These are phyloP conservation scores for Erythrophleum fordii DNA, from an alignment of 306 rosid species.

Conservation along the genomic window DNA sequence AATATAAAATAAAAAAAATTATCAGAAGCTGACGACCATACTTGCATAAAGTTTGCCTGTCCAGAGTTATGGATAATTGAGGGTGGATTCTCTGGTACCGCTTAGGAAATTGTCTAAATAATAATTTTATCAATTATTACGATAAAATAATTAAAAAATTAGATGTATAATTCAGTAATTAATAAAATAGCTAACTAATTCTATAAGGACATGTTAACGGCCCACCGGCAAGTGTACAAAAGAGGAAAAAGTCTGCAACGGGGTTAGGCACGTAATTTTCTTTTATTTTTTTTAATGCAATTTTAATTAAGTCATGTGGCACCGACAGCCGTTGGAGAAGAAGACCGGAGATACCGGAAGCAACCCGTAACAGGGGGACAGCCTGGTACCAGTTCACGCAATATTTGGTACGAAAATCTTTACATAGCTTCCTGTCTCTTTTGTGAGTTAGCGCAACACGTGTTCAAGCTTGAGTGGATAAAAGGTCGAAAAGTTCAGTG, in stretches of 20 bases:
- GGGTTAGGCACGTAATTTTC: background rate
- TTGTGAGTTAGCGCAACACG: background rate
- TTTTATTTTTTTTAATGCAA: background rate
- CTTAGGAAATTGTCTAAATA: background rate
- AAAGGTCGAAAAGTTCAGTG: background rate
- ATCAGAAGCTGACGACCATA: background rate
- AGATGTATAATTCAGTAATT: background rate
- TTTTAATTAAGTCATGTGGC: conserved; percentile 37
- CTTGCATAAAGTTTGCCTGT: background rate
- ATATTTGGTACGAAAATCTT: background rate
- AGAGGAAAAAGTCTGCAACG: background rate
- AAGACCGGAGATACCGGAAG: conserved; percentile 38
- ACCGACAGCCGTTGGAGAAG: conserved; percentile 49
- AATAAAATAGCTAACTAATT: background rate
- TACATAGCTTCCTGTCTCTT: background rate
- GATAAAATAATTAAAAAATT: background rate
- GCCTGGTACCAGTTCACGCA: conserved; percentile 41
- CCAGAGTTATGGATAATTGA: background rate
- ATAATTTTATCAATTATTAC: background rate
- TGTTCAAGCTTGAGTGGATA: background rate
- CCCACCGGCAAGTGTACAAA: background rate
- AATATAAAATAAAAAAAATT: background rate
- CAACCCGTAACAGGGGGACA: conserved; percentile 41
- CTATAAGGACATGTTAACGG: background rate
- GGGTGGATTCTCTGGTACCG: background rate